phyloP scores from a whole-genome alignment of 352 stramenopile species.

The Pythium guiyangense region DNA sequence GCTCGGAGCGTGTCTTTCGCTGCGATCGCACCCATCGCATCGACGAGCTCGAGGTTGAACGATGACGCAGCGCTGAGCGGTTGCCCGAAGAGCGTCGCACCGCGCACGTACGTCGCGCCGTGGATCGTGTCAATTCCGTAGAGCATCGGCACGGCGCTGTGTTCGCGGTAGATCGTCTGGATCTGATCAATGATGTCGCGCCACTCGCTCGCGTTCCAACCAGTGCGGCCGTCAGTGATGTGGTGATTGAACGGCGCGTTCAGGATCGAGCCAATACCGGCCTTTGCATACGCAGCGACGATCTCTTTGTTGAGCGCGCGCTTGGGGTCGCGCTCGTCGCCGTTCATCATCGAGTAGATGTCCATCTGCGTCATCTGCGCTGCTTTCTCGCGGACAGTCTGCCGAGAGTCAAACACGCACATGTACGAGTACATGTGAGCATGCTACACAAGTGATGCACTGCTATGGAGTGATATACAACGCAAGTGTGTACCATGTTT shows the following conservation, averaged over 20 bases:
- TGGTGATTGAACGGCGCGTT: constrained; percentile 64
- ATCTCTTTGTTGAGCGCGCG: constrained; percentile 44
- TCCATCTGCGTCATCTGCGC: constrained; percentile 91
- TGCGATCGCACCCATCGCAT: constrained; percentile 64
- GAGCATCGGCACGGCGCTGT: constrained; percentile 62
- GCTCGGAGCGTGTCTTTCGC: constrained; percentile 84
- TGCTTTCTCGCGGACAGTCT: constrained; percentile 62
- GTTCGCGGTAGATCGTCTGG: constrained; percentile 59
- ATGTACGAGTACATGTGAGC: too few species aligned
- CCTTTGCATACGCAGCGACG: constrained; percentile 56
- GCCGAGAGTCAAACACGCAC: background rate
- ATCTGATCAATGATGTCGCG: constrained; percentile 57
- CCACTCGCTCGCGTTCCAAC: constrained; percentile 74
- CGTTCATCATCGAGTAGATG: constrained; percentile 79
- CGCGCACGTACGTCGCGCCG: constrained; percentile 85
- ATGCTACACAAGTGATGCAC: too few species aligned
- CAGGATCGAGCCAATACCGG: constrained; percentile 83
- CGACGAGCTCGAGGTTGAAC: constrained; percentile 81
- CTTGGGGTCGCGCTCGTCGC: constrained; percentile 38
- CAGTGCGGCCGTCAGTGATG: constrained; percentile 38
- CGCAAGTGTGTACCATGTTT: constrained; percentile 6
- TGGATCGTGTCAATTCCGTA: constrained; percentile 91
- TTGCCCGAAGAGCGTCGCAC: constrained; percentile 81
- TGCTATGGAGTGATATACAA: too few species aligned
- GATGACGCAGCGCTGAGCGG: constrained; percentile 86